These are phyloP conservation scores for Beauveria bassiana DNA, from an alignment of 2,329 filamentous ascomycete genomes.

Conservation along the genomic window DNA sequence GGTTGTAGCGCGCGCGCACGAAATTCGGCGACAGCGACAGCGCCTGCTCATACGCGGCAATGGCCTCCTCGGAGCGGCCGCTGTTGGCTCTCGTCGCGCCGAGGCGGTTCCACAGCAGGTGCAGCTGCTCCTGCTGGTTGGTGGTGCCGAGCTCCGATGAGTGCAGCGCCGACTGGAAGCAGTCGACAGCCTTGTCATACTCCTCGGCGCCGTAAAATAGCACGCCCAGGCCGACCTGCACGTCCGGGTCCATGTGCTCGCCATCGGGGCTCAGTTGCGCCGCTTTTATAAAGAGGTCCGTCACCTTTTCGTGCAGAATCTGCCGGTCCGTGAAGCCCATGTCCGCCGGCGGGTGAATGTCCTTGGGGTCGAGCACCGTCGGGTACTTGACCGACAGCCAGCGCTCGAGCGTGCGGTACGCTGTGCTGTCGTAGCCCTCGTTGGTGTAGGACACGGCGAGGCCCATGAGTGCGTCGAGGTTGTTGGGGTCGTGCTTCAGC, in stretches of 20 bases:
- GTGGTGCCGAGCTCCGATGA: conserved; percentile 75
- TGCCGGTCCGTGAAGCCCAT: conserved; percentile 92
- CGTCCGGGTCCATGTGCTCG: conserved; percentile 95
- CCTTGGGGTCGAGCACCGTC: conserved; percentile 62
- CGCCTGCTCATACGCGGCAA: conserved; percentile 91
- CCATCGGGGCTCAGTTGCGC: conserved; percentile 87
- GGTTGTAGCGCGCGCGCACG: conserved; percentile 91
- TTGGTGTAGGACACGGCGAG: conserved; percentile 96
- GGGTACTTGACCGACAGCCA: conserved; percentile 98
- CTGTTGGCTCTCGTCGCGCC: conserved; percentile 94
- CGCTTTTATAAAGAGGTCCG: conserved; percentile 81
- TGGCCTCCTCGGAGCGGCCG: conserved; percentile 88
- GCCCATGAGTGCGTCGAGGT: conserved; percentile 86
- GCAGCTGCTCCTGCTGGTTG: conserved; percentile 79
- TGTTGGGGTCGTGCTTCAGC: conserved; percentile 77
- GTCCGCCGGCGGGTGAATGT: conserved; percentile 69
- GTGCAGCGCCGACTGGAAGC: conserved; percentile 86
- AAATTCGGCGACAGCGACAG: conserved; percentile 90
- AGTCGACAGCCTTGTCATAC: conserved; percentile 97
- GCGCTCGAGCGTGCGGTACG: conserved; percentile 90
- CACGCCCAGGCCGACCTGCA: conserved; percentile 93
- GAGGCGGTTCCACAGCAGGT: conserved; percentile 94
- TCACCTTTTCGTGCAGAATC: conserved; percentile 82
- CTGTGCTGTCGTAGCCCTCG: conserved; percentile 95
- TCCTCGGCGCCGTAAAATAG: conserved; percentile 97